These are phyloP conservation scores for Calycina marina DNA, from an alignment of 2,329 filamentous ascomycete species.

Conservation along the genomic window DNA sequence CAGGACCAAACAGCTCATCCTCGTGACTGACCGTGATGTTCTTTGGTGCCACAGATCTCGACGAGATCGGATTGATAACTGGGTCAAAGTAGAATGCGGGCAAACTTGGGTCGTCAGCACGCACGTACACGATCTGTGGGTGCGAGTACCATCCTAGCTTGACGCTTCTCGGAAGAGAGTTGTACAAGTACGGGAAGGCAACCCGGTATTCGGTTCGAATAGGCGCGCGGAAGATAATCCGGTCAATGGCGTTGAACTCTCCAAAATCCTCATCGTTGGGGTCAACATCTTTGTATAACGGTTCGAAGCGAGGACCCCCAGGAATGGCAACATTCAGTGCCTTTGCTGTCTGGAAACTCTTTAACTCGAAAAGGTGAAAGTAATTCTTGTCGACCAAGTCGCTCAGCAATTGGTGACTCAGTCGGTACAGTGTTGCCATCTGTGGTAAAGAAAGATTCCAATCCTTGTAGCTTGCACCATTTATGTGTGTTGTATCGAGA, in stretches of 20 bases:
- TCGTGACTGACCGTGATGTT: conserved; percentile 88
- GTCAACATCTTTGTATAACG: conserved; percentile 95
- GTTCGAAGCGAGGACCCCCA: conserved; percentile 93
- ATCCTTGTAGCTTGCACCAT: conserved; percentile 88
- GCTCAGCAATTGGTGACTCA: conserved; percentile 80
- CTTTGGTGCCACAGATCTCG: conserved; percentile 81
- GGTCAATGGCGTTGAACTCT: conserved; percentile 98
- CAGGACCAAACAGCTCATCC: conserved; percentile 78
- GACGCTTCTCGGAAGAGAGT: conserved; percentile 87
- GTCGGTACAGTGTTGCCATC: conserved; percentile 87
- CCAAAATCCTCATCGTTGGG: conserved; percentile 98
- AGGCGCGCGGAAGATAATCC: conserved; percentile 93
- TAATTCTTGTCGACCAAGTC: conserved; percentile 95
- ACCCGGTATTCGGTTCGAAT: conserved; percentile 94
- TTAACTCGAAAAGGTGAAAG: conserved; percentile 91
- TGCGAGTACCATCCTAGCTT: conserved; percentile 88
- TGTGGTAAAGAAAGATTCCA: conserved; percentile 91
- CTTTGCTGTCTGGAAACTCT: conserved; percentile 91
- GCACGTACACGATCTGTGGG: conserved; percentile 83
- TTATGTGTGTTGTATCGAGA: conserved; percentile 82
- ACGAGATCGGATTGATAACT: conserved; percentile 95
- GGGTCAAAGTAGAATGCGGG: conserved; percentile 97
- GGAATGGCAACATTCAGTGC: conserved; percentile 93
- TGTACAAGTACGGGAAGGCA: conserved; percentile 89
- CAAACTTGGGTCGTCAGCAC: conserved; percentile 73